These are phyloP conservation scores for Mediolabrus comicus DNA, from an alignment of 108 stramenopile species.

Conservation along the genomic window DNA sequence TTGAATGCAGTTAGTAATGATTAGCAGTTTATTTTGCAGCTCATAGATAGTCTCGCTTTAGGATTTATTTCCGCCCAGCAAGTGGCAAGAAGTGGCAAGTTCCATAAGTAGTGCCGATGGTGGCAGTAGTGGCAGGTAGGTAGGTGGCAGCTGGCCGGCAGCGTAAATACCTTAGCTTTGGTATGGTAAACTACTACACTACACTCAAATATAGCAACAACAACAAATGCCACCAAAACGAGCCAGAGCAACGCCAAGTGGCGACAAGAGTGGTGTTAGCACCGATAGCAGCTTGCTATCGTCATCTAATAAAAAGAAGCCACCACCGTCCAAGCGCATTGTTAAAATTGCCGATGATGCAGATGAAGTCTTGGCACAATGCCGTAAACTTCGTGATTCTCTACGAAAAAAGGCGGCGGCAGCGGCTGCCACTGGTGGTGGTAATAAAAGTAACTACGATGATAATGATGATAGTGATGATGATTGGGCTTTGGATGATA, in stretches of 20 bases:
- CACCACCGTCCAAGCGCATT: conserved; percentile 24
- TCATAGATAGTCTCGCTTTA: too few species aligned
- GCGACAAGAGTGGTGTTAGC: not conserved
- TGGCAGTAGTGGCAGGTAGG: too few species aligned
- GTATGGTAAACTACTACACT: too few species aligned
- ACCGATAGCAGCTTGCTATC: not conserved
- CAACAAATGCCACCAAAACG: conserved; percentile 3
- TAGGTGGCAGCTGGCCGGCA: too few species aligned
- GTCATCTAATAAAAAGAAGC: not conserved
- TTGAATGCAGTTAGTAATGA: too few species aligned
- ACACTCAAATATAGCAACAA: too few species aligned
- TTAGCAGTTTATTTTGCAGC: too few species aligned
- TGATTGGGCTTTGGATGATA: conserved; percentile 7
- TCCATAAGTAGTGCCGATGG: too few species aligned
- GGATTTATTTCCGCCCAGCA: too few species aligned
- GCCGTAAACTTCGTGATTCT: conserved; percentile 60
- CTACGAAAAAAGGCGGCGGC: conserved; percentile 24
- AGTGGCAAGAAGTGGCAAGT: too few species aligned
- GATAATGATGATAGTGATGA: conserved; percentile 10
- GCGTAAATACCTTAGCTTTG: too few species aligned
- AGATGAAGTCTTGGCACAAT: conserved; percentile 67
- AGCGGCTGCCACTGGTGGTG: not conserved
- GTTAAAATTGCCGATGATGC: conserved; percentile 64
- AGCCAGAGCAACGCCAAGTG: not conserved
- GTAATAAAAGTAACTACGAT: conserved; percentile 2